Evolutionary conservation across 345 rosid species (phyloP), one percentile per base, ranked within the genome.

Genomic region (Iberis pinnata): DNA sequence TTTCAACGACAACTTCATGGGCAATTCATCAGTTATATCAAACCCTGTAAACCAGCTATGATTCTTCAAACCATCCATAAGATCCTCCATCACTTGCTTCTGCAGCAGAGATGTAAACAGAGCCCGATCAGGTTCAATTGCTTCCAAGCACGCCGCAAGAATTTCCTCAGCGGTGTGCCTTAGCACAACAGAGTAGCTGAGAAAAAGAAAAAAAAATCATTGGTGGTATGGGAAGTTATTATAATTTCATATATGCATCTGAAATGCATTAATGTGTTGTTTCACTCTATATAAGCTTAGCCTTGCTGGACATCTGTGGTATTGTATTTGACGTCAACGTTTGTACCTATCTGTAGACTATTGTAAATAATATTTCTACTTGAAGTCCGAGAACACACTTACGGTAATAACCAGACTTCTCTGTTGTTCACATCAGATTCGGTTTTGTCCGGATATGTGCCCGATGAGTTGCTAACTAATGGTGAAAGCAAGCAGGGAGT

Each of bases 121-220:
- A 65, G 87, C 92, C 54, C 84, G 78, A 56, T 75, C 73, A 49
- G 95, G 96, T 65, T 90, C 87, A 26, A 87, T 75, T 32, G 98
- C 89, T 74, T 87, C 98, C 35, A 71, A 50, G 71, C 98, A 84
- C 1, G 87, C 95, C 25, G 74, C 96, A 58, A 79, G 92, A 61
- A 90, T 81, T 78, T 90, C 96, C 80, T 90, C 98, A 29, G 81
- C 81, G 24, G 98, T 86, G 85, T 90, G 98, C 73, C 96, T 84
- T 61, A 87, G 75, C 63, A 90, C 95, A 71, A 80, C 82, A 53
- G 96, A 87, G 70, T 90, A 90, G 62, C 96, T 90, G 86, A 26
- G 72, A 55, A 45, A 49, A 58, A 55, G 42, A 49, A 58, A 49
- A 63, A 13, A 57, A 56, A 16, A 29, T 27, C 42, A 46, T 8